These are phyloP conservation scores for Parietaria judaica DNA, from an alignment of 306 rosid species.

Conservation along the genomic window DNA sequence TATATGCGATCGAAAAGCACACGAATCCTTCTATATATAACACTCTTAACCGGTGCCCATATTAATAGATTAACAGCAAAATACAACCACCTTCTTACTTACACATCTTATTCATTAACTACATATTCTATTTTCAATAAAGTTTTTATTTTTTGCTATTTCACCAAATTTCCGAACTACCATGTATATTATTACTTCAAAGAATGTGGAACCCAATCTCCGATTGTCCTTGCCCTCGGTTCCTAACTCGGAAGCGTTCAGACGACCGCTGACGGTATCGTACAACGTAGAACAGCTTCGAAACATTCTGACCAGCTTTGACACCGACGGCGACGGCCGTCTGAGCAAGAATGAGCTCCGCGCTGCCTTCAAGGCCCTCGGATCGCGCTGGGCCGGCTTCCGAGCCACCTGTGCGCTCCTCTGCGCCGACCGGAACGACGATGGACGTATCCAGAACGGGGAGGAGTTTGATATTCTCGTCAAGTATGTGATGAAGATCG, in stretches of 20 bases:
- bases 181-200: neutral
- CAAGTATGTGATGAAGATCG: neutral
- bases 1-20: no score
- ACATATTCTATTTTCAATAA: no score
- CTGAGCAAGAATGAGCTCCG: constrained; percentile 18
- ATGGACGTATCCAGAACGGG: constrained; percentile 2
- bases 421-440: constrained; percentile 6
- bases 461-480: constrained; percentile 15
- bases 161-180: no score
- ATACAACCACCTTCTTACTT: no score
- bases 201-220: neutral
- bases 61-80: no score
- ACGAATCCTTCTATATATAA: no score
- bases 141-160: no score
- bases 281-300: neutral
- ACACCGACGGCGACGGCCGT: constrained; percentile 15
- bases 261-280: neutral
- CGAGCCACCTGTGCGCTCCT: constrained; percentile 13
- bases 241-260: neutral
- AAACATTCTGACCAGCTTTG: constrained; percentile 8
- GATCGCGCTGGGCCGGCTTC: constrained; percentile 4
- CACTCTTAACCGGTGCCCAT: no score
- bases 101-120: no score
- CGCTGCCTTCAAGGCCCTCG: constrained; percentile 8
- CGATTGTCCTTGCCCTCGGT: neutral